These are phyloP conservation scores for Lactarius indigo DNA, from an alignment of 768 basidiomycete species.

Conservation along the genomic window DNA sequence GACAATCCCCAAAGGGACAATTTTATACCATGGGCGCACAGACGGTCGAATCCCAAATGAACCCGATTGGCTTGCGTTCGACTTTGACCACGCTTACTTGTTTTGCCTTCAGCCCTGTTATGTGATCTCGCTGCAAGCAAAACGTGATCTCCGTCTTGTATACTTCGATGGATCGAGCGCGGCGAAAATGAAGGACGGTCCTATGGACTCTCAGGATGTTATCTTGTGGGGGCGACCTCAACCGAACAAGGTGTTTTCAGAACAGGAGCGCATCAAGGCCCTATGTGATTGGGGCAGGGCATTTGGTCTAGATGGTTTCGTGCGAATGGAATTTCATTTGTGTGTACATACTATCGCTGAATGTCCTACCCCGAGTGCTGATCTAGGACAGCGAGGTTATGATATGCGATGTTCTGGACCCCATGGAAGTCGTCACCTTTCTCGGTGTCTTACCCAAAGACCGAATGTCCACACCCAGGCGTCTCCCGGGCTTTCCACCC, in stretches of 20 bases:
- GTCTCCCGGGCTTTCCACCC: neutral
- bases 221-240: slow-evolving; percentile 31
- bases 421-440: slow-evolving; percentile 17
- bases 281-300: slow-evolving; percentile 36
- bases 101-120: slow-evolving; percentile 8
- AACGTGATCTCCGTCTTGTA: slow-evolving; percentile 19
- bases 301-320: slow-evolving; percentile 35
- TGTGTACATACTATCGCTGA: neutral
- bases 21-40: slow-evolving; percentile 23
- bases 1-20: slow-evolving; percentile 19
- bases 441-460: slow-evolving; percentile 13
- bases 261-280: slow-evolving; percentile 30
- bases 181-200: slow-evolving; percentile 30
- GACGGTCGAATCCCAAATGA: slow-evolving; percentile 4
- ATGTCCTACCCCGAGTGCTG: neutral
- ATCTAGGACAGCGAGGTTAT: slow-evolving; percentile 4
- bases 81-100: slow-evolving; percentile 21
- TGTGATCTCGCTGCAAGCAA: slow-evolving; percentile 10
- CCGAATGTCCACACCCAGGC: neutral
- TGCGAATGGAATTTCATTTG: slow-evolving; percentile 28
- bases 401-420: slow-evolving; percentile 4
- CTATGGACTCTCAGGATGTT: slow-evolving; percentile 38
- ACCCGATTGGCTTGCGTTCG: slow-evolving; percentile 25
- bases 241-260: slow-evolving; percentile 26
- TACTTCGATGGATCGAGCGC: slow-evolving; percentile 25